Base-by-base conservation (phyloP, 345 rosid genomes). In the Gossypium ekmanianum region DNA sequence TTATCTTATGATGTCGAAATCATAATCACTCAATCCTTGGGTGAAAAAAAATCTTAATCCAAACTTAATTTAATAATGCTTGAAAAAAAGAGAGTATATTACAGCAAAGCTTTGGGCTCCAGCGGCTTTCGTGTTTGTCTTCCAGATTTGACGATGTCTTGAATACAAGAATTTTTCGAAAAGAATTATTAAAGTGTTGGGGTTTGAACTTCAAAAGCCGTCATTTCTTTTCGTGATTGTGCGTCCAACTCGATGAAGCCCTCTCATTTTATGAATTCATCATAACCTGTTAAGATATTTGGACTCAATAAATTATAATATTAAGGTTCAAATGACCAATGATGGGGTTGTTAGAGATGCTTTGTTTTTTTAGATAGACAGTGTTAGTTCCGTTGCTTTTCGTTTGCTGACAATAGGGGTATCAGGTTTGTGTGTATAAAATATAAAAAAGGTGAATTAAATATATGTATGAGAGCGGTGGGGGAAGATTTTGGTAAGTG, bases 341-440 rank as follows among this genome's bases (percentile, higher is more conserved):
- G 76, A 82, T 84, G 79, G 74, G 79, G 82, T 79, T 51, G 89
- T 78, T 86, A 70, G 81, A 70, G 82, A 85, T 81, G 71, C 80
- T 62, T 69, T 50, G 52, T 73, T 50, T 52, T 62, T 12, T 56
- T 18, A 43, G 8, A 57, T 6, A 61, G 0, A 57, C 2, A 2
- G 12, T 34, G 24, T 14, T 17, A 24, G 9, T 18, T 34, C 57
- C 12, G 44, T 65, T 29, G 48, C 16, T 58, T 65, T 51, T 22
- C 3, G 26, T 56, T 20, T 12, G 27, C 57, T 72, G 69, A 72
- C 22, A 52, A 20, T 56, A 56, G 1, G 2, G 17, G 17, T 41
- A 26, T 29, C 10, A 1, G 8, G n/a, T 16, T 54, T 13, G 43
- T 39, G 57, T 2, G 9, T 44, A 5, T 13, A 14, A 3, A 51